Evolutionary conservation across 306 rosid genomes (phyloP).

Genomic region (Ormosia emarginata): DNA sequence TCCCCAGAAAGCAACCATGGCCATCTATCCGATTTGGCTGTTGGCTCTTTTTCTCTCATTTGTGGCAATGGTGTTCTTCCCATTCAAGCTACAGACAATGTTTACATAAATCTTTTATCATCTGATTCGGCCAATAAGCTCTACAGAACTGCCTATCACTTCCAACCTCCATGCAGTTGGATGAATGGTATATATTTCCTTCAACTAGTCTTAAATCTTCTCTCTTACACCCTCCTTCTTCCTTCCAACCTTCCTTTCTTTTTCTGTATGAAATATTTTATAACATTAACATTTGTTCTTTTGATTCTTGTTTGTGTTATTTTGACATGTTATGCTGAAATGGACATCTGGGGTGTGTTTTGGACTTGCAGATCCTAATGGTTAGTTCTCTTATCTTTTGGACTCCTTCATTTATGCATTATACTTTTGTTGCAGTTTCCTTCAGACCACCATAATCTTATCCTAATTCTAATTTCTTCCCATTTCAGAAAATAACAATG

Average conservation of each 20-base stretch:
- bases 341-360: neutral
- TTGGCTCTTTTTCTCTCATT: constrained; percentile 27
- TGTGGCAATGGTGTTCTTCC: constrained; percentile 26
- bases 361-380: constrained; percentile 77
- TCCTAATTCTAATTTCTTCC: neutral
- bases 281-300: constrained; percentile 40
- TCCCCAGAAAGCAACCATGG: constrained; percentile 26
- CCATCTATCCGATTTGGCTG: constrained; percentile 24
- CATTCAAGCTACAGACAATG: constrained; percentile 56
- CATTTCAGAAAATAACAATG: neutral
- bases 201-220: neutral
- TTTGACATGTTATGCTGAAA: constrained; percentile 33
- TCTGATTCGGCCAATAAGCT: constrained; percentile 48
- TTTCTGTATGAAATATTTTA: neutral
- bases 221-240: neutral
- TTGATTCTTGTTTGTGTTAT: constrained; percentile 9
- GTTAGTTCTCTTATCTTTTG: constrained; percentile 41
- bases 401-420: neutral
- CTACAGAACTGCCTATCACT: constrained; percentile 83
- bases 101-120: constrained; percentile 30
- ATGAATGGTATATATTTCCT: constrained; percentile 59
- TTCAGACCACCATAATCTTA: neutral
- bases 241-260: neutral
- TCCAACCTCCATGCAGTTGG: constrained; percentile 90
- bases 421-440: neutral